Evolutionary conservation across 306 rosid genomes (phyloP).

Genomic region (Dryas drummondii): DNA sequence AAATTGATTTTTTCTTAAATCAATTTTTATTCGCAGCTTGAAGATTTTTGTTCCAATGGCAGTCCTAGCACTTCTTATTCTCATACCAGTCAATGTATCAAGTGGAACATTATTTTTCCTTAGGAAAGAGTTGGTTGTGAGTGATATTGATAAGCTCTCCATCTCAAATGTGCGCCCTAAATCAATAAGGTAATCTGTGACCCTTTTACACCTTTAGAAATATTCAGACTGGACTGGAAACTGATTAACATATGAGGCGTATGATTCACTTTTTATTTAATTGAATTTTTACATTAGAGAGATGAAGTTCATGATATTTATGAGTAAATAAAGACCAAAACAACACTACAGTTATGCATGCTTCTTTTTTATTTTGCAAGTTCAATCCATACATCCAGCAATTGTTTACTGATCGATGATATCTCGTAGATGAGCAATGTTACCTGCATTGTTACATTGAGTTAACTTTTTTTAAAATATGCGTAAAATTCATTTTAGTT

Average conservation of each 20-base stretch:
- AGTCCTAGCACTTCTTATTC: conserved; percentile 78
- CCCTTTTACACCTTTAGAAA: background rate
- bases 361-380: background rate
- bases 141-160: conserved; percentile 91
- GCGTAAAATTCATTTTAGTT: background rate
- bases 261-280: background rate
- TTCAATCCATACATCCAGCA: background rate
- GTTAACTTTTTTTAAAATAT: background rate
- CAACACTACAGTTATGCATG: background rate
- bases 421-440: background rate
- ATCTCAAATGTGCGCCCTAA: conserved; percentile 81
- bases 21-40: conserved; percentile 43
- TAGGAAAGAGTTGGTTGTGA: conserved; percentile 74
- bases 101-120: conserved; percentile 81
- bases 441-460: background rate
- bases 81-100: conserved; percentile 90
- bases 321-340: background rate
- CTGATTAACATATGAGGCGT: background rate
- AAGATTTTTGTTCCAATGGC: conserved; percentile 80
- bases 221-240: background rate
- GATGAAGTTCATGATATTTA: background rate
- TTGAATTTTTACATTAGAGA: background rate
- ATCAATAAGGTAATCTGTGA: conserved; percentile 60
- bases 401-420: background rate
- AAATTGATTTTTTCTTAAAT: background rate